A percentile compares a stretch with the other conserved stretches of the same genome.
phyloP scores from a whole-genome alignment of 495 filamentous ascomycete genomes.

The Penicillium salamii region DNA sequence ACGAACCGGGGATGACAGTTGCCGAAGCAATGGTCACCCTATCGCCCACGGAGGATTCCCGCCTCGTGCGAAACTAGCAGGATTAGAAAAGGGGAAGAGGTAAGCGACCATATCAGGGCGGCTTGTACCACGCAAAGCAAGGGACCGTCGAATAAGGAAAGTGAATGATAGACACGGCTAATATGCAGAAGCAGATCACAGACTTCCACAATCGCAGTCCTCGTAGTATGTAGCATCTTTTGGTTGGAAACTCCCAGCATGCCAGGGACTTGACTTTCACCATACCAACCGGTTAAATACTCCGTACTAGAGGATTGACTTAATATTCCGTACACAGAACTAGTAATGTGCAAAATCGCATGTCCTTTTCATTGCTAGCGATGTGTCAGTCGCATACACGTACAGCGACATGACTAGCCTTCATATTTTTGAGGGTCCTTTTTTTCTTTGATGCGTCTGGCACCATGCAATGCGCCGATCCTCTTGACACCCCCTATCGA shows the following conservation, averaged over 20 bases:
- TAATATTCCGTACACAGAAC: too few relatives aligned
- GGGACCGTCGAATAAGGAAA: conserved; percentile 16
- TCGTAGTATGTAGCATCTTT: conserved; percentile 2
- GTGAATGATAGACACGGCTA: conserved; percentile 16
- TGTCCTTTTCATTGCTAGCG: not conserved
- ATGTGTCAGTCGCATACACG: not conserved
- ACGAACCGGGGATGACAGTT: conserved; percentile 1
- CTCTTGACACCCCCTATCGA: conserved; percentile 10
- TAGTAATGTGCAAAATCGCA: not conserved
- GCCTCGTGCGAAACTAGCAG: not conserved
- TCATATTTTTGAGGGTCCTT: conserved; percentile 4
- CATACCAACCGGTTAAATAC: not conserved
- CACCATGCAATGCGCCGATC: conserved; percentile 14
- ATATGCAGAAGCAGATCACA: conserved; percentile 18
- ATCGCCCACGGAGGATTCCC: conserved; percentile 1
- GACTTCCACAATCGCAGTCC: conserved; percentile 3
- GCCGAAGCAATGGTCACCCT: conserved; percentile 8
- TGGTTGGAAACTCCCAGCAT: conserved; percentile 12
- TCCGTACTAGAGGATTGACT: too few relatives aligned
- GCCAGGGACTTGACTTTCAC: conserved; percentile 10
- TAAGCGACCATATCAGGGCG: conserved; percentile 4
- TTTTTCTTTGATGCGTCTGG: conserved; percentile 13
- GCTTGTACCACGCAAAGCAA: conserved; percentile 23
- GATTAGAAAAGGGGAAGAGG: conserved; percentile 5
- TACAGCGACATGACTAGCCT: not conserved